Conservation (phyloP, 1,284 basidiomycete species). For the Fereydounia khargensis region DNA sequence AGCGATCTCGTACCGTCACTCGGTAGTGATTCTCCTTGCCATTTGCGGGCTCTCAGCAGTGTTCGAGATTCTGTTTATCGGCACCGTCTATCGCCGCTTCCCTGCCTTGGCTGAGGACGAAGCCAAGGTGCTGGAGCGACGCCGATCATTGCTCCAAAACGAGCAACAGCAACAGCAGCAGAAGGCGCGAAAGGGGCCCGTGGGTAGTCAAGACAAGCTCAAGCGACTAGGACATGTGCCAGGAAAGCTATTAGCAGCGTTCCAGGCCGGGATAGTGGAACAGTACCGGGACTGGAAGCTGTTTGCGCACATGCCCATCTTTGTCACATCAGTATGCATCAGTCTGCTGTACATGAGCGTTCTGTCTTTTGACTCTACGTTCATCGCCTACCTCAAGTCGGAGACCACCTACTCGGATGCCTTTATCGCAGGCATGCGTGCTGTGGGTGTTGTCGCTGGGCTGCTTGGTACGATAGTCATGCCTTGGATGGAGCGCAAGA, state of each 20-base stretch:
- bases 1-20: slow-evolving; percentile 23
- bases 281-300: slow-evolving; percentile 60
- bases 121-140: too few relatives aligned
- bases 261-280: too few relatives aligned
- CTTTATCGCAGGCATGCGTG: slow-evolving; percentile 65
- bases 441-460: slow-evolving; percentile 61
- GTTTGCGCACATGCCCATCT: slow-evolving; percentile 61
- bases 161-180: slow-evolving; percentile 1
- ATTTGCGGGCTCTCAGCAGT: slow-evolving; percentile 22
- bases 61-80: slow-evolving; percentile 40
- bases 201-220: too few relatives aligned
- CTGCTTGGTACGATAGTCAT: slow-evolving; percentile 61
- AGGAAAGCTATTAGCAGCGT: too few relatives aligned
- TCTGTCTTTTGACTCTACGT: slow-evolving; percentile 55
- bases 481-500: slow-evolving; percentile 59
- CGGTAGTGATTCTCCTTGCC: slow-evolving; percentile 31
- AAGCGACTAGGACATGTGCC: too few relatives aligned
- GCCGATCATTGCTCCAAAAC: too few relatives aligned
- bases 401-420: slow-evolving; percentile 58
- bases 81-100: slow-evolving; percentile 37
- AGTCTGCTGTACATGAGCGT: slow-evolving; percentile 63
- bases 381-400: slow-evolving; percentile 49
- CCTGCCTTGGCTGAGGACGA: slow-evolving; percentile 24
- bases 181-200: too few relatives aligned
- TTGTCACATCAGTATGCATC: slow-evolving; percentile 60